Evolutionary conservation across 2,329 filamentous ascomycete genomes (phyloP), one percentile per base, ranked within the genome.

Genomic region (Tolypocladium endophyticum): DNA sequence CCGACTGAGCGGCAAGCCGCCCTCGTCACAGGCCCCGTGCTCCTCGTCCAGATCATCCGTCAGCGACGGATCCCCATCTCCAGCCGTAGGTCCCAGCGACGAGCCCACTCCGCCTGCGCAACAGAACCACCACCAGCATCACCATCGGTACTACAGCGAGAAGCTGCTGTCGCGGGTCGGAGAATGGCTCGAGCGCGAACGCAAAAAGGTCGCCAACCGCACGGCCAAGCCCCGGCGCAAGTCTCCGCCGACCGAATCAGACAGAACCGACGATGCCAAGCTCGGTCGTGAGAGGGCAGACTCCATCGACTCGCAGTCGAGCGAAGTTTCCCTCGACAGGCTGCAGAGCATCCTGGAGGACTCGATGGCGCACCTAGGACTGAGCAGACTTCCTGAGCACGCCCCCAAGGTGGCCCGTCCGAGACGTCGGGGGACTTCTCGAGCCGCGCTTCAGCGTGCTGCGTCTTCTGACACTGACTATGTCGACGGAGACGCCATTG

Each of bases 381-480:
- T 85, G 25, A 76, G 70, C 41, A 70, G 74, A 2, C 65, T 80
- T 8, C 76, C 80, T 2, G 74, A 76, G 35, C 71, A 78, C 56
- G 73, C 72, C 55, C 74, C 79, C 12, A 77, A 71, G 59, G 61
- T 75, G 3, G 64, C 70, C 11, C 78, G 79, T 25, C 77, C 77
- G 67, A 73, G 81, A 71, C 68, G 67, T 23, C 66, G 69, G 45
- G 62, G 64, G 1, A 63, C 61, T 7, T 73, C 72, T 55, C 61
- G 74, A 63, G 54, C 68, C 20, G 74, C 72, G 25, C 75, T 76
- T 67, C 78, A 71, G 65, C 79, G 77, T 18, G 74, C 77, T 1
- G 81, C 79, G 5, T 91, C 89, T 4, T 94, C 90, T 0, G 93
- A 97, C 66, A 95, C 92, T 0, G 93, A 97, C 61, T 89, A 87